These are phyloP conservation scores for Colletotrichum higginsianum DNA, from an alignment of 2,329 filamentous ascomycete genomes.

Conservation along the genomic window DNA sequence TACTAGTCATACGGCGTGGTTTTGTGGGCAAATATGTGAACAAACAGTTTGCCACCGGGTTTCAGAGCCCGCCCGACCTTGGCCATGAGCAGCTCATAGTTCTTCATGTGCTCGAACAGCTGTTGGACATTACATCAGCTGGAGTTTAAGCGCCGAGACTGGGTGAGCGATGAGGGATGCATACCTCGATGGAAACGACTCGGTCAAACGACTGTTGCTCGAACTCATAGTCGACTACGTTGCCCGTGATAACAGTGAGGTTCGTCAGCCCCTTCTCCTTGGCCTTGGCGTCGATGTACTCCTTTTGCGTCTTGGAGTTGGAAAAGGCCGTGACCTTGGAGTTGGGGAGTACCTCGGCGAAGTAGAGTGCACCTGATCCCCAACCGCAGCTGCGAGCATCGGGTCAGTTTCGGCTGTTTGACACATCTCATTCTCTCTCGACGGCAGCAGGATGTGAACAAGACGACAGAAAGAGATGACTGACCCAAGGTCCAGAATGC, in stretches of 20 bases:
- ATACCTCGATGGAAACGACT: conserved; percentile 74
- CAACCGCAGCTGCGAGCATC: conserved; percentile 71
- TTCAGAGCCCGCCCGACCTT: conserved; percentile 74
- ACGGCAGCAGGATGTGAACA: not conserved
- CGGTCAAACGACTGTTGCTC: conserved; percentile 71
- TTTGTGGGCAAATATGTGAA: conserved; percentile 77
- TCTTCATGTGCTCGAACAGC: conserved; percentile 85
- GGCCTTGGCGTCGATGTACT: conserved; percentile 75
- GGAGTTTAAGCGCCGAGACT: not conserved
- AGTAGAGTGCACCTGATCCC: conserved; percentile 76
- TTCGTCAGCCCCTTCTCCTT: conserved; percentile 70
- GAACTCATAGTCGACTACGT: conserved; percentile 78
- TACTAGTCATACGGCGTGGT: conserved; percentile 76
- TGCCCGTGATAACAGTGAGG: conserved; percentile 75
- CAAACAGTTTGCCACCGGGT: conserved; percentile 76
- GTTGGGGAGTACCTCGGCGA: conserved; percentile 75
- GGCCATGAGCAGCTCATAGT: conserved; percentile 77
- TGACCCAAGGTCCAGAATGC: conserved; percentile 74
- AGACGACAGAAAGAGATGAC: conserved; percentile 44
- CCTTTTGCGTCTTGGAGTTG: conserved; percentile 78
- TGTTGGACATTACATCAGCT: conserved; percentile 49
- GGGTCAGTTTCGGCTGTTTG: conserved; percentile 9
- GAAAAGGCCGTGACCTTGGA: conserved; percentile 77
- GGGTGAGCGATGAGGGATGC: conserved; percentile 9
- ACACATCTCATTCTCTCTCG: not conserved